A percentile compares a stretch with the other conserved stretches of the same genome.
Evolutionary conservation across 208 protist species (phyloP).

Genomic region (Trypanosoma avium): DNA sequence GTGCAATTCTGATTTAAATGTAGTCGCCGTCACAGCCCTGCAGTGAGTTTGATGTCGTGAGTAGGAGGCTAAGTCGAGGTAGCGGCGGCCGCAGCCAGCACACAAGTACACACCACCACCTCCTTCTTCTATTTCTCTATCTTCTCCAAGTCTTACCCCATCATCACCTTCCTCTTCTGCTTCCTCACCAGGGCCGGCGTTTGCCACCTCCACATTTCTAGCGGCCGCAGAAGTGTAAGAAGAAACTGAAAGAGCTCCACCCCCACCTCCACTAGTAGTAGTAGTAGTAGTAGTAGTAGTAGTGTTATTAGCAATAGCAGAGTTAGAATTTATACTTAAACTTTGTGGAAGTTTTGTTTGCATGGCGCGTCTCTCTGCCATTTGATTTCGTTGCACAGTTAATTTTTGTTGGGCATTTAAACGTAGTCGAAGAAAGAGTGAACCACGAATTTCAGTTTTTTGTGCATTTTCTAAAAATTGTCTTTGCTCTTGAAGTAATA

Average conservation of each 20-base stretch:
- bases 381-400: conserved; percentile 70
- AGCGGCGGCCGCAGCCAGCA: conserved; percentile 1
- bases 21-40: no score
- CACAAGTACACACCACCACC: no score
- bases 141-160: not conserved
- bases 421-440: conserved; percentile 61
- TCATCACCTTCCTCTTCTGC: not conserved
- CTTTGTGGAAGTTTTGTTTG: conserved; percentile 9
- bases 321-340: no score
- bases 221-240: not conserved
- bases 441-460: conserved; percentile 62
- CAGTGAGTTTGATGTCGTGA: conserved; percentile 1
- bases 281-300: conserved; percentile 6
- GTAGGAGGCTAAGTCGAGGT: not conserved
- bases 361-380: conserved; percentile 4
- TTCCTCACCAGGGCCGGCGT: no score
- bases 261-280: not conserved
- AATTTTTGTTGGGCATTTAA: conserved; percentile 59
- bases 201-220: no score
- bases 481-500: conserved; percentile 67
- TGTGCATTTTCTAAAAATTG: conserved; percentile 47
- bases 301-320: not conserved
- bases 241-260: not conserved
- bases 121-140: not conserved
- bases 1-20: conserved; percentile 1